phyloP scores from a whole-genome alignment of 176 grass and related monocot genomes.

The Thalia dealbata region DNA sequence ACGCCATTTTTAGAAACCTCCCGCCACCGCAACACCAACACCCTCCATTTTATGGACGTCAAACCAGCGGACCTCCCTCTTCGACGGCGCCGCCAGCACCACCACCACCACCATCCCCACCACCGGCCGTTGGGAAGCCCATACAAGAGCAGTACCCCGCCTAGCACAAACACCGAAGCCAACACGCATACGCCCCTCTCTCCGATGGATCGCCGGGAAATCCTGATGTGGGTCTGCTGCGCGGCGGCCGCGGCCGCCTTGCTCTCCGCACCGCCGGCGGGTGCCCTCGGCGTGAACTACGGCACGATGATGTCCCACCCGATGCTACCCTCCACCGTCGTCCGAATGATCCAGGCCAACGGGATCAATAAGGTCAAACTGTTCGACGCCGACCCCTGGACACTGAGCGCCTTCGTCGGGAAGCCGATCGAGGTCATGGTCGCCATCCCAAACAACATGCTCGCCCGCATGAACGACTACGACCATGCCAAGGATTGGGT shows the following conservation, averaged over 20 bases:
- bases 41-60: too few relatives aligned
- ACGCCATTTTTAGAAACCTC: too few relatives aligned
- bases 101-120: too few relatives aligned
- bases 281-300: slow-evolving; percentile 5
- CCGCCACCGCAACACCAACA: too few relatives aligned
- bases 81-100: too few relatives aligned
- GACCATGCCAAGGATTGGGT: background rate
- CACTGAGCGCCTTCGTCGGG: background rate
- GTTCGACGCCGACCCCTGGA: slow-evolving; percentile 1
- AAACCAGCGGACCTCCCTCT: too few relatives aligned
- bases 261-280: background rate
- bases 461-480: background rate
- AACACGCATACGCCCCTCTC: background rate
- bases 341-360: slow-evolving; percentile 3
- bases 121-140: too few relatives aligned
- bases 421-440: slow-evolving; percentile 1
- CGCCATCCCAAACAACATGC: background rate
- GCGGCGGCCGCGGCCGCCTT: background rate
- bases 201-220: background rate
- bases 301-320: slow-evolving; percentile 4
- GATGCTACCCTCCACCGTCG: background rate
- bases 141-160: too few relatives aligned
- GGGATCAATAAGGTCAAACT: background rate
- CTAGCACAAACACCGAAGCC: too few relatives aligned
- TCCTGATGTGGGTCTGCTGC: background rate